These are phyloP conservation scores for Massospora cicadina DNA, from an alignment of 371 early-diverging fungal genomes.

Conservation along the genomic window DNA sequence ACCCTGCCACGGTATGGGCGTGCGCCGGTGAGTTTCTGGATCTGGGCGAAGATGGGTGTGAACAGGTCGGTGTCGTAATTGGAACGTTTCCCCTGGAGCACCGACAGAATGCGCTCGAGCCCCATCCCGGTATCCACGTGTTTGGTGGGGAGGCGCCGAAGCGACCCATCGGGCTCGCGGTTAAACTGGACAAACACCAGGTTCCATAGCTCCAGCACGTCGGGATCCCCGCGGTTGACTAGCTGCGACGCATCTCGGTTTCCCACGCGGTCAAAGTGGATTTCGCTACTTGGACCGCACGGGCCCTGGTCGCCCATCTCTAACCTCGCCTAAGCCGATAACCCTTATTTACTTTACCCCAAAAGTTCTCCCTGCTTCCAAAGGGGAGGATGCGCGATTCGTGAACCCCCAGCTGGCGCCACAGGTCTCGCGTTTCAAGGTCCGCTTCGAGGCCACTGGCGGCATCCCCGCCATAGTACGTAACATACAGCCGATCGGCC, in stretches of 20 bases:
- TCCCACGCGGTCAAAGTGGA: slow-evolving; percentile 98
- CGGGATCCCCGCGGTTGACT: slow-evolving; percentile 98
- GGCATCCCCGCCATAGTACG: slow-evolving; percentile 93
- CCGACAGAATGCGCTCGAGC: slow-evolving; percentile 92
- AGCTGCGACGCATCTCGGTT: slow-evolving; percentile 83
- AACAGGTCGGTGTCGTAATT: slow-evolving; percentile 98
- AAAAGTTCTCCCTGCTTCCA: slow-evolving; percentile 96
- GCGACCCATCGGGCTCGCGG: slow-evolving; percentile 79
- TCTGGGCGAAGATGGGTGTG: slow-evolving; percentile 61
- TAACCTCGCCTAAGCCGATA: not conserved
- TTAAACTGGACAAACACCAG: slow-evolving; percentile 99
- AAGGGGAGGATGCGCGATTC: slow-evolving; percentile 77
- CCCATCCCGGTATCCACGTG: slow-evolving; percentile 99
- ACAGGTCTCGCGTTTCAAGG: slow-evolving; percentile 80
- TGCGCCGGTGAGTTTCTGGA: slow-evolving; percentile 76
- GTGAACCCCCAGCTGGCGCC: slow-evolving; percentile 84
- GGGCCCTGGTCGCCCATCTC: slow-evolving; percentile 99
- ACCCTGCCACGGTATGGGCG: slow-evolving; percentile 72
- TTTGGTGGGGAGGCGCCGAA: slow-evolving; percentile 84
- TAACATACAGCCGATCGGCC: slow-evolving; percentile 87
- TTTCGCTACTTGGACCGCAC: slow-evolving; percentile 99
- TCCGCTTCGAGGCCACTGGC: slow-evolving; percentile 68
- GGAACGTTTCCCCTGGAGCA: slow-evolving; percentile 88
- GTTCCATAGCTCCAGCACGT: slow-evolving; percentile 99
- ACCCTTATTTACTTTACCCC: slow-evolving; percentile 31